phyloP scores from a whole-genome alignment of 78 protist genomes.

The Dictyostelium purpureum region DNA sequence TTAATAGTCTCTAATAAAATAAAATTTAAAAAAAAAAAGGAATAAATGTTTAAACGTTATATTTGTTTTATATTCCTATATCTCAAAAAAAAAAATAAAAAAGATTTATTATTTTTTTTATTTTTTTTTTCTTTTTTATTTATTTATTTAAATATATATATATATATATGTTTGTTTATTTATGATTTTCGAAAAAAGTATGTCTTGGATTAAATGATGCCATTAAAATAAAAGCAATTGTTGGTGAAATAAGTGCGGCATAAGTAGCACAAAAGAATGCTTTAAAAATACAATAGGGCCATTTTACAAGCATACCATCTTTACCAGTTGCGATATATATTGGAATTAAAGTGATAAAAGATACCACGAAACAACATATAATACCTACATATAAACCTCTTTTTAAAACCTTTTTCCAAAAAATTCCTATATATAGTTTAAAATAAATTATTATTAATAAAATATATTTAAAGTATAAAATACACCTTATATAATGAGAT shows the following conservation, averaged over 20 bases:
- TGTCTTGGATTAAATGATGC: slow-evolving; percentile 58
- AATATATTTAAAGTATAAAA: neutral
- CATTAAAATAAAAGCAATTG: slow-evolving; percentile 11
- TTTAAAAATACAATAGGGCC: slow-evolving; percentile 56
- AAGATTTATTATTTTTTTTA: too few relatives aligned
- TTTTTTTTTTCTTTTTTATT: too few relatives aligned
- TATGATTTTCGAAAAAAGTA: slow-evolving; percentile 16
- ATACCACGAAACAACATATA: neutral
- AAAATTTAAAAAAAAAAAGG: too few relatives aligned
- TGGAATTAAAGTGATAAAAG: neutral
- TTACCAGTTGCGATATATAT: slow-evolving; percentile 5
- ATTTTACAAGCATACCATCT: slow-evolving; percentile 18
- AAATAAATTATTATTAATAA: neutral
- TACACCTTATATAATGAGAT: neutral
- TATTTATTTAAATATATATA: too few relatives aligned
- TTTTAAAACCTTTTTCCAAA: slow-evolving; percentile 9
- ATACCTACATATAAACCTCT: slow-evolving; percentile 30
- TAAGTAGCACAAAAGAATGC: slow-evolving; percentile 18
- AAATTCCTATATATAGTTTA: slow-evolving; percentile 17
- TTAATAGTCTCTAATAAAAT: too few relatives aligned
- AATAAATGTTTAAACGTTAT: too few relatives aligned
- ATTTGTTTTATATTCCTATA: too few relatives aligned
- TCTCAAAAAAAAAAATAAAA: too few relatives aligned
- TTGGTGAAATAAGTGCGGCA: slow-evolving; percentile 24
- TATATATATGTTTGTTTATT: neutral